A percentile compares a stretch with the other conserved stretches of the same genome.
These are phyloP conservation scores for Fusarium fujikuroi DNA, from an alignment of 2,329 filamentous ascomycete genomes.

Conservation along the genomic window DNA sequence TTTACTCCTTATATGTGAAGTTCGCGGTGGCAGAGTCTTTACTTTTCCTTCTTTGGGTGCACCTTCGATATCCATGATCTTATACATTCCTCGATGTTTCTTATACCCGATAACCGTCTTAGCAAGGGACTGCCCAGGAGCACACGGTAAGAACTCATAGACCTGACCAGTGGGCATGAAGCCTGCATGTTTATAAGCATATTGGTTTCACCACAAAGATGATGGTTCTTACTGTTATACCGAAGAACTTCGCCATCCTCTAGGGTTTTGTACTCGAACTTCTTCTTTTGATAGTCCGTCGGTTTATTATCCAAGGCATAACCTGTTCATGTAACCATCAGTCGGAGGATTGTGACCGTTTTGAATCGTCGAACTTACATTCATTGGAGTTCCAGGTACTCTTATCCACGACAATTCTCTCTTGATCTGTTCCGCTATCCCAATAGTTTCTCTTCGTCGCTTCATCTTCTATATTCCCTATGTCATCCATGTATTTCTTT, in stretches of 20 bases:
- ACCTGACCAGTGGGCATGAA: not conserved
- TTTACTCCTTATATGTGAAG: not conserved
- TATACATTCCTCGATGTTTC: not conserved
- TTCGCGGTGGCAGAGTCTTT: not conserved
- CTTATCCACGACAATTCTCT: not conserved
- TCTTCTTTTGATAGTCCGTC: not conserved
- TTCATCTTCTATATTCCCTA: too few species aligned
- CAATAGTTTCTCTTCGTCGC: too few species aligned
- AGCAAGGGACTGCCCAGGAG: not conserved
- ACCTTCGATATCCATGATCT: not conserved
- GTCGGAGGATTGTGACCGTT: rapidly evolving
- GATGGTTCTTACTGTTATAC: not conserved
- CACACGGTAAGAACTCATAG: not conserved
- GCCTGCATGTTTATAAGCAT: not conserved
- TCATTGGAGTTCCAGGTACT: rapidly evolving
- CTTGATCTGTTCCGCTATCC: too few species aligned
- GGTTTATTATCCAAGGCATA: not conserved
- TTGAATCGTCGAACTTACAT: not conserved
- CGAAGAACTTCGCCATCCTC: rapidly evolving
- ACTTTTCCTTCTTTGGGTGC: too few species aligned
- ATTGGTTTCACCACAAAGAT: rapidly evolving
- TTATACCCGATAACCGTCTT: not conserved
- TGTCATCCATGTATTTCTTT: too few species aligned
- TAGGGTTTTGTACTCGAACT: not conserved
- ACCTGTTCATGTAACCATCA: not conserved